Conservation (phyloP, 2,329 filamentous ascomycete species). For the Raffaelea deltoideospora region DNA sequence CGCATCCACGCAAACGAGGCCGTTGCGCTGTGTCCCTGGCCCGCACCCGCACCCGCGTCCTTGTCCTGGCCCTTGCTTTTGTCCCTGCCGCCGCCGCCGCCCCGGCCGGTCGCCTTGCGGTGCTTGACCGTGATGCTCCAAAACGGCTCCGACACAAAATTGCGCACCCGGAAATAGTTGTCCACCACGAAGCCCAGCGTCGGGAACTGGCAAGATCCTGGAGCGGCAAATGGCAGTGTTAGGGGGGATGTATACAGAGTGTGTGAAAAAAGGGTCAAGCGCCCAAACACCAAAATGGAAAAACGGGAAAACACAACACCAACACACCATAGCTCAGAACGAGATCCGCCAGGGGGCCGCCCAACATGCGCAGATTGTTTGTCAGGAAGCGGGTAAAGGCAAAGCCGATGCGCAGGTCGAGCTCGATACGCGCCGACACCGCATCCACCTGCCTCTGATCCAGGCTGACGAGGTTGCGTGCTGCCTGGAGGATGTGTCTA, state of each 20-base stretch:
- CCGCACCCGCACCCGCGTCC: no score
- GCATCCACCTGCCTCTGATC: conserved; percentile 81
- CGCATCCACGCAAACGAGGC: conserved; percentile 78
- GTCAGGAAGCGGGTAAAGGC: conserved; percentile 86
- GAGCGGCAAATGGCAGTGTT: neutral
- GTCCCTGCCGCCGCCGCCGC: no score
- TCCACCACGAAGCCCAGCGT: conserved; percentile 96
- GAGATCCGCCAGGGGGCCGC: conserved; percentile 47
- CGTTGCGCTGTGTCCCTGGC: no score
- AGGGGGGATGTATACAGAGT: no score
- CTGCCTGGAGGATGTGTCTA: conserved; percentile 77
- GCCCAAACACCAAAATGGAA: neutral
- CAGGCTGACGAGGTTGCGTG: conserved; percentile 57
- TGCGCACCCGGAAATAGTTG: conserved; percentile 82
- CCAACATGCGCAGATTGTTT: conserved; percentile 56
- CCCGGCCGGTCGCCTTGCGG: no score
- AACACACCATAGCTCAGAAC: conserved; percentile 66
- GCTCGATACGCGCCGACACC: conserved; percentile 75
- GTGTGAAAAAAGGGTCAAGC: no score
- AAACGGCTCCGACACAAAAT: conserved; percentile 83
- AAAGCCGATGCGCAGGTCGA: conserved; percentile 83
- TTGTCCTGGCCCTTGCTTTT: no score
- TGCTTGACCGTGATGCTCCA: conserved; percentile 85
- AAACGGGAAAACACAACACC: neutral
- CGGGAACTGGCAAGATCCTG: conserved; percentile 88